Percentiles rank a stretch among this genome's conserved stretches.
These are phyloP conservation scores for Rhynchosporium agropyri DNA, from an alignment of 2,329 filamentous ascomycete genomes.

Conservation along the genomic window DNA sequence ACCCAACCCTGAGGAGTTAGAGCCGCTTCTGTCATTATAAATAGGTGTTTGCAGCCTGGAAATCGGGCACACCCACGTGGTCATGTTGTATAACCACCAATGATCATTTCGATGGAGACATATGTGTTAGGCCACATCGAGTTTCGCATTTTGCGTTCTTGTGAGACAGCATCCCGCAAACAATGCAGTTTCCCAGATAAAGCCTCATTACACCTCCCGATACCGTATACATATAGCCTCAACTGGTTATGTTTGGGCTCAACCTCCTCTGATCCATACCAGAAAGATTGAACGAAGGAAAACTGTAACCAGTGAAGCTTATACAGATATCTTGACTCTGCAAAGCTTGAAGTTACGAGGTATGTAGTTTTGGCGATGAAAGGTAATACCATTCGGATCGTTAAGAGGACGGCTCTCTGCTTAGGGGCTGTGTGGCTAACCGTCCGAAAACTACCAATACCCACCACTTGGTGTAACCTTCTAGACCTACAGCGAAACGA, in stretches of 20 bases:
- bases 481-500: background rate
- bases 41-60: background rate
- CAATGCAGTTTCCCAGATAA: background rate
- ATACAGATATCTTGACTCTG: too few relatives aligned
- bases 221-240: background rate
- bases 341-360: background rate
- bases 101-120: background rate
- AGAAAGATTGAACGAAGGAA: too few relatives aligned
- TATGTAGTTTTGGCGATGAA: too few relatives aligned
- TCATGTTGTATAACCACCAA: background rate
- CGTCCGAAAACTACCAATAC: background rate
- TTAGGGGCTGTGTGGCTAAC: background rate
- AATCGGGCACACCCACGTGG: too few relatives aligned
- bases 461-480: background rate
- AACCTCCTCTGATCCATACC: too few relatives aligned
- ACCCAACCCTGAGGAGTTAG: background rate
- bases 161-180: conserved; percentile 11
- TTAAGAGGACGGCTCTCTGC: background rate
- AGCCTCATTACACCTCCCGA: background rate
- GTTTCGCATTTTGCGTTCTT: background rate
- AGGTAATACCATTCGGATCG: background rate
- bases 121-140: background rate
- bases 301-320: too few relatives aligned
- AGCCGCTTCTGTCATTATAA: background rate
- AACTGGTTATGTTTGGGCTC: background rate